Base-by-base conservation (phyloP, 2,329 filamentous ascomycete genomes). In the Alternaria tenuissima region DNA sequence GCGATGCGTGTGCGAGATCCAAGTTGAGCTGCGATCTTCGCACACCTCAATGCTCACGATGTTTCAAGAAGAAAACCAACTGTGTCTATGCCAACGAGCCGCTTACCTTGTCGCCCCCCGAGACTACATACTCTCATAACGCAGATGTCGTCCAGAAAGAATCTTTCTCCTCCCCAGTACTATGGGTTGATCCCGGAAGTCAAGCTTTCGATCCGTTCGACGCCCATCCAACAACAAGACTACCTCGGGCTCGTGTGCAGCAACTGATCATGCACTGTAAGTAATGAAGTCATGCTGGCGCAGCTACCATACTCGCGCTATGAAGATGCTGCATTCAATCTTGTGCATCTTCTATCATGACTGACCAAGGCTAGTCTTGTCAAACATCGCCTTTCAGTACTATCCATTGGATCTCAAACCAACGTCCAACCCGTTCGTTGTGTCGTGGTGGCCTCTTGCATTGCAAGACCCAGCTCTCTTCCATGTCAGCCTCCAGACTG, bases 361-460 rank as follows among this genome's bases (percentile, higher is more conserved):
- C 39, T 42, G 8, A 42, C 20, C 6, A 24, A 42, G 12, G 14
- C 39, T 55, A 87, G 86, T 88, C 62, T 75, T 87, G 4, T 80
- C 82, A 42, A 86, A 83, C 44, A 87, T 88, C 47, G 84, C 85
- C 0, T 88, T 88, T 52, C 83, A 87, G 62, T 88, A 87, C 66
- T 88, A 88, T 65, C 86, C 86, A 0, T 76, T 87, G 20, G 86
- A 88, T 52, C 75, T 86, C 7, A 81, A 79, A 60, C 67, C 79
- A n/a, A 72, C 72, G 0, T 85, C 86, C 7, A 88, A 88, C 64
- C 86, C 86, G 0, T 88, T 88, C 61, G 75, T 88, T 18, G 75
- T 86, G 7, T 87, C 85, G 0, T 88, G 86, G 86, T 88, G 86
- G 85, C 86, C 86, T 0, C 77, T 85, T 1, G 85, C 86, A 0